Evolutionary conservation across 73 alveolate genomes (phyloP).

Genomic region (Symbiodinium natans): DNA sequence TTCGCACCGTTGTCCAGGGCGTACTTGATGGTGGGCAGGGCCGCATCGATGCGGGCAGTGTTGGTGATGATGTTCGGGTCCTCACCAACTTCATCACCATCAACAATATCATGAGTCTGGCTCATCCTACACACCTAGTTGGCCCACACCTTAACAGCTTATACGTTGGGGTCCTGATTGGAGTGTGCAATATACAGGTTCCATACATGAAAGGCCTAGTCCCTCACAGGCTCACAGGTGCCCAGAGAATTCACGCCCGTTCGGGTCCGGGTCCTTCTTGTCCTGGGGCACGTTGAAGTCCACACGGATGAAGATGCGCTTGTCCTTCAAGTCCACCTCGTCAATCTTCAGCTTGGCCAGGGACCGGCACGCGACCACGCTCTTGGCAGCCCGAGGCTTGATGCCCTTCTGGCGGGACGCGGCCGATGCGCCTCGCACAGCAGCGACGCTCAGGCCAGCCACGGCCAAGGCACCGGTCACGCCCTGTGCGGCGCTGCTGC

Average conservation of each 20-base stretch:
- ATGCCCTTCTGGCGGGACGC: constrained; percentile 61
- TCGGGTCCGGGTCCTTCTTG: constrained; percentile 95
- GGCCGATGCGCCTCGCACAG: constrained; percentile 46
- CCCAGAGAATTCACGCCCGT: too few species aligned
- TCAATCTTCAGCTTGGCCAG: constrained; percentile 45
- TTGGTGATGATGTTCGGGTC: constrained; percentile 95
- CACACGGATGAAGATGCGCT: constrained; percentile 97
- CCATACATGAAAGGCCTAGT: too few species aligned
- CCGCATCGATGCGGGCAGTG: constrained; percentile 96
- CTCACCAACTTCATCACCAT: too few species aligned
- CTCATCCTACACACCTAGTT: too few species aligned
- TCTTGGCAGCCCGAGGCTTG: constrained; percentile 33
- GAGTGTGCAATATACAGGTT: too few species aligned
- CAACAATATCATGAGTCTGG: too few species aligned
- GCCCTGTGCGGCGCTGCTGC: constrained; percentile 59
- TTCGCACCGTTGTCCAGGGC: constrained; percentile 97
- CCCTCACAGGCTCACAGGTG: too few species aligned
- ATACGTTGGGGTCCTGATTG: too few species aligned
- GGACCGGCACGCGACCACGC: constrained; percentile 27
- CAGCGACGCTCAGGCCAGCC: constrained; percentile 62
- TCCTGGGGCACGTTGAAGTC: constrained; percentile 99
- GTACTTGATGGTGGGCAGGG: constrained; percentile 97
- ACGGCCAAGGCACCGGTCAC: constrained; percentile 74
- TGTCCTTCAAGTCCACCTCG: constrained; percentile 80
- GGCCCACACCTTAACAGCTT: too few species aligned